Conservation (phyloP, 208 protist species). For the Trypanosoma platydactyli region DNA sequence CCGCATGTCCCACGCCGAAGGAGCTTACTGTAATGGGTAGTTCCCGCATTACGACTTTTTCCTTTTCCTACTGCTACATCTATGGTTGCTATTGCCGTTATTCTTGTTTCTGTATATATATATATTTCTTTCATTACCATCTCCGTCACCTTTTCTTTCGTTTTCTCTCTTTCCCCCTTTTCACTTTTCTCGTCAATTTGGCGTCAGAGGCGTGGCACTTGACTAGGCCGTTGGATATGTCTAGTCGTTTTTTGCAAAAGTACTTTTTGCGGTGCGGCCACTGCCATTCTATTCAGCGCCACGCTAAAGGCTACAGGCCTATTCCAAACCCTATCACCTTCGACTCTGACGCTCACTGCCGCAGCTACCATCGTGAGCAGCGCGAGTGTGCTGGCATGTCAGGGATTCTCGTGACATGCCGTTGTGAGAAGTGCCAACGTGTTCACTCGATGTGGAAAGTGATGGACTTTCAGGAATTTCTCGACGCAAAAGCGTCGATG, state of each 20-base stretch:
- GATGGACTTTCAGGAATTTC: conserved; percentile 65
- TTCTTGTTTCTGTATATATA: not conserved
- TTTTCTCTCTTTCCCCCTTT: conserved; percentile 8
- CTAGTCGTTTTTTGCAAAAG: conserved; percentile 82
- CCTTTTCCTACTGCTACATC: not conserved
- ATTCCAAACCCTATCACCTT: conserved; percentile 89
- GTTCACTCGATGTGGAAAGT: conserved; percentile 79
- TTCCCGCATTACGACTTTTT: not conserved
- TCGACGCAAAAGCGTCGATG: conserved; percentile 71
- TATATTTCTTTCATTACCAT: not conserved
- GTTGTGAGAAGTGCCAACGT: conserved; percentile 63
- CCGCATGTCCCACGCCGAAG: conserved; percentile 49
- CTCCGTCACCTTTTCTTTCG: conserved; percentile 4
- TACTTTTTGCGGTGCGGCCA: conserved; percentile 73
- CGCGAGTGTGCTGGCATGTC: conserved; percentile 53
- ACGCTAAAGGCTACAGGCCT: conserved; percentile 73
- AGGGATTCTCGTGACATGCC: conserved; percentile 56
- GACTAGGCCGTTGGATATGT: conserved; percentile 32
- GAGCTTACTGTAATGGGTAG: conserved; percentile 39
- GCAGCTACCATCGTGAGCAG: conserved; percentile 80
- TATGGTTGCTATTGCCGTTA: conserved; percentile 12
- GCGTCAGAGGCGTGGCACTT: not conserved
- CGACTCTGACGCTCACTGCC: conserved; percentile 78
- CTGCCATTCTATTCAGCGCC: conserved; percentile 64
- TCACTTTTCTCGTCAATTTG: conserved; percentile 1